These are phyloP conservation scores for Rhizophora apiculata DNA, from an alignment of 345 rosid species.

Conservation along the genomic window DNA sequence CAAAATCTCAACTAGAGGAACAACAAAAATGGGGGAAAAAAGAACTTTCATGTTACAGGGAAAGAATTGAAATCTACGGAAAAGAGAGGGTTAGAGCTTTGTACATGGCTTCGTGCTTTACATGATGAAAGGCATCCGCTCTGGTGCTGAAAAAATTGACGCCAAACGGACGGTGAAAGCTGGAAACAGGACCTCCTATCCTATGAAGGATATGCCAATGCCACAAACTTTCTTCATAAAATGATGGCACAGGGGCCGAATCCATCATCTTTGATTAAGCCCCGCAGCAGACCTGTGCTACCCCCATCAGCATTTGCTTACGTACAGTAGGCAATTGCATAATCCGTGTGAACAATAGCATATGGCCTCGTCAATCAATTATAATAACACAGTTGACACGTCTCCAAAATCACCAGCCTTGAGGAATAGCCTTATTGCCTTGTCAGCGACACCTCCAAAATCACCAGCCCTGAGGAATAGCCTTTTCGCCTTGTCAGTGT, in stretches of 20 bases:
- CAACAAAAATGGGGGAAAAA: background rate
- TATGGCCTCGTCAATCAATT: no score
- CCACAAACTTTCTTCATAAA: conserved; percentile 23
- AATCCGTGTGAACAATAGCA: background rate
- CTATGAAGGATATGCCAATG: conserved; percentile 6
- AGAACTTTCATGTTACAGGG: conserved; percentile 38
- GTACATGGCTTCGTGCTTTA: conserved; percentile 41
- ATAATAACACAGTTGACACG: no score
- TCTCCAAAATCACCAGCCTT: conserved; percentile 21
- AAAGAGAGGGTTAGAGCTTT: conserved; percentile 39
- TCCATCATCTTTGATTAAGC: conserved; percentile 11
- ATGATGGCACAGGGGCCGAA: conserved; percentile 12
- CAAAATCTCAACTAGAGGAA: conserved; percentile 28
- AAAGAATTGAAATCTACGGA: conserved; percentile 47
- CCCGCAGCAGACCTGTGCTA: conserved; percentile 7
- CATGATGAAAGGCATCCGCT: conserved; percentile 28
- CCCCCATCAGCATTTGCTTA: conserved; percentile 3
- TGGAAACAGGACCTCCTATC: conserved; percentile 12
- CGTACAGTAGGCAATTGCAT: background rate
- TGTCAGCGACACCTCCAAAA: conserved; percentile 13
- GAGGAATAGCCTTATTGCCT: conserved; percentile 10
- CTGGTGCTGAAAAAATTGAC: conserved; percentile 28
- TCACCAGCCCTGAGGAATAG: conserved; percentile 18
- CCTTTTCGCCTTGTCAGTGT: conserved; percentile 4
- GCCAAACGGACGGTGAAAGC: conserved; percentile 28